phyloP scores from a whole-genome alignment of 164 flowering plant species.

The Annona cherimola region DNA sequence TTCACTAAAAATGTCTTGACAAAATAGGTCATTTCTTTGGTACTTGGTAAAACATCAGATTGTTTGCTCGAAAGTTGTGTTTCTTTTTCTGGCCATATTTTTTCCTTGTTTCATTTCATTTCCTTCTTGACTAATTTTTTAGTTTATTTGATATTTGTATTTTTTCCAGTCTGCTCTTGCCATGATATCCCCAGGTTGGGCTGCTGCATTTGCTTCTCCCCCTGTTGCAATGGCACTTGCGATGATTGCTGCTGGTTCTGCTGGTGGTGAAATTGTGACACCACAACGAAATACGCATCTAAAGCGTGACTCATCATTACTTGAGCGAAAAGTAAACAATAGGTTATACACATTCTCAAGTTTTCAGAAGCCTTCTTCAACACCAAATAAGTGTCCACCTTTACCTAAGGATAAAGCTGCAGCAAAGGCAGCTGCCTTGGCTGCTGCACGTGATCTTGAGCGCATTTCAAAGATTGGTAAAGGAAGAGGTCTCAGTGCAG shows the following conservation, averaged over 20 bases:
- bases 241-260: conserved; percentile 99
- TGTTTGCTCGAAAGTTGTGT: neutral
- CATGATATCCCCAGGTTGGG: conserved; percentile 97
- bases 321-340: conserved; percentile 56
- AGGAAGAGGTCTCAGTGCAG: conserved; percentile 99
- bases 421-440: conserved; percentile 97
- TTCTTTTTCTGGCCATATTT: neutral
- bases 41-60: neutral
- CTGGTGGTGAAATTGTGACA: conserved; percentile 71
- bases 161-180: conserved; percentile 83
- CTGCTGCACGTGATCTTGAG: conserved; percentile 99
- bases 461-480: conserved; percentile 96
- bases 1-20: too few species aligned
- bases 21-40: too few species aligned
- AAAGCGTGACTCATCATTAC: conserved; percentile 74
- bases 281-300: conserved; percentile 55
- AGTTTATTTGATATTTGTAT: neutral
- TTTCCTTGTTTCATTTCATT: neutral
- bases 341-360: conserved; percentile 89
- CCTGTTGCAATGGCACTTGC: conserved; percentile 99
- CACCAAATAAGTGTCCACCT: conserved; percentile 42
- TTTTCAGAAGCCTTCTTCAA: conserved; percentile 72
- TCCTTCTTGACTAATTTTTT: neutral
- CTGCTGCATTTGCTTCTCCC: conserved; percentile 99
- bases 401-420: conserved; percentile 87